Percentiles rank a stretch among this genome's conserved stretches.
Conservation (phyloP, 179 eudicot species). For the Gypsophila paniculata region DNA sequence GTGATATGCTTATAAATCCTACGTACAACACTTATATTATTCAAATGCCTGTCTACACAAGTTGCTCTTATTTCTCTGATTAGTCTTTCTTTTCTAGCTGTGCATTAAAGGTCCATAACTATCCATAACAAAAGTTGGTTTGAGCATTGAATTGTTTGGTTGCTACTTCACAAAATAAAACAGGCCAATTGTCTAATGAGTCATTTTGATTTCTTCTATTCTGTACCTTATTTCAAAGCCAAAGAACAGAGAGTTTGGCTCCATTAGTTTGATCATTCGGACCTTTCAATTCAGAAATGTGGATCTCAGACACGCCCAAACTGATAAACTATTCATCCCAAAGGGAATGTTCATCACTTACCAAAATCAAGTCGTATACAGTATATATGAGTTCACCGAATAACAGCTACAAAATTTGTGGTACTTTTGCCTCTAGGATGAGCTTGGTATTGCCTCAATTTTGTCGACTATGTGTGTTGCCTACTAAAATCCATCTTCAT, state of each 20-base stretch:
- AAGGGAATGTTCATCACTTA: too few relatives aligned
- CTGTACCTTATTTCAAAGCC: neutral
- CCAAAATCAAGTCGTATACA: too few relatives aligned
- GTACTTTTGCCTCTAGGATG: neutral
- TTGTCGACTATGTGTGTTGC: too few relatives aligned
- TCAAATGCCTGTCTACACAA: neutral
- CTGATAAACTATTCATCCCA: too few relatives aligned
- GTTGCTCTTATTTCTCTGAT: neutral
- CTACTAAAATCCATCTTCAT: neutral
- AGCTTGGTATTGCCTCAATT: too few relatives aligned
- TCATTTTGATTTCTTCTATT: neutral
- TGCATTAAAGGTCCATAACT: neutral
- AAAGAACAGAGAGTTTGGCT: neutral
- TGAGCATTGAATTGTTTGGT: neutral
- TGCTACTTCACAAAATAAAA: neutral
- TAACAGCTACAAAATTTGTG: neutral
- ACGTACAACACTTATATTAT: neutral
- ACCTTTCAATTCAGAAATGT: too few relatives aligned
- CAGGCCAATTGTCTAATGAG: neutral
- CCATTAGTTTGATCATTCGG: too few relatives aligned
- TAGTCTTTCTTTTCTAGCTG: neutral
- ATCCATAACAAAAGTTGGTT: neutral
- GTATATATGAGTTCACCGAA: neutral
- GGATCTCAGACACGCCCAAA: too few relatives aligned
- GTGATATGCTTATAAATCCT: neutral